phyloP scores from a whole-genome alignment of 2,329 filamentous ascomycete species.

The Stemphylium beticola region DNA sequence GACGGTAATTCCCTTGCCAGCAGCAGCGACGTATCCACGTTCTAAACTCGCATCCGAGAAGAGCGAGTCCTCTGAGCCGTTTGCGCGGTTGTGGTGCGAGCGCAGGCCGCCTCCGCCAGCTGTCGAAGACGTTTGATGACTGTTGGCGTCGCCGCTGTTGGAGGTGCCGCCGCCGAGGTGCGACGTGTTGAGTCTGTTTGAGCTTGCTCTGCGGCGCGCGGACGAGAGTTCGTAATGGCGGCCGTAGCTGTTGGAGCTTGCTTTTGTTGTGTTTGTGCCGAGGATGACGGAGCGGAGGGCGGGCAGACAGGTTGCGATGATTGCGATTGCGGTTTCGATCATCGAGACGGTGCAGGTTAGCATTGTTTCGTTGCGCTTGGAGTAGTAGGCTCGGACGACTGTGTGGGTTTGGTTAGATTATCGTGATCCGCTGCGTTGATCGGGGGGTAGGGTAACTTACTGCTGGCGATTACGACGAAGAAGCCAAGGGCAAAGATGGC shows the following conservation, averaged over 20 bases:
- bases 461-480: constrained; percentile 33
- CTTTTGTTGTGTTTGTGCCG: constrained; percentile 23
- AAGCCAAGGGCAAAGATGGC: constrained; percentile 30
- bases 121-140: background rate
- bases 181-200: constrained; percentile 8
- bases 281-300: constrained; percentile 30
- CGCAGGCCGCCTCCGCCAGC: constrained; percentile 1
- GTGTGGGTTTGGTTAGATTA: constrained; percentile 5
- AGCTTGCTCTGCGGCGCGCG: constrained; percentile 17
- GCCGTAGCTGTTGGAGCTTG: constrained; percentile 26
- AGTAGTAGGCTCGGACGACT: constrained; percentile 33
- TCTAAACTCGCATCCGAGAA: constrained; percentile 6
- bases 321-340: constrained; percentile 44
- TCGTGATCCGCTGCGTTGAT: no score
- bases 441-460: constrained; percentile 3
- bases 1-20: constrained; percentile 15
- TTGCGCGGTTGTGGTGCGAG: constrained; percentile 6
- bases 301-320: constrained; percentile 51
- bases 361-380: constrained; percentile 27
- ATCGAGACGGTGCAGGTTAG: constrained; percentile 33
- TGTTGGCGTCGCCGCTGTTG: background rate
- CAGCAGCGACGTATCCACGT: background rate
- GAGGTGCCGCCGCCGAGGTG: background rate
- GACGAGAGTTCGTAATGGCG: constrained; percentile 32
- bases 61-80: constrained; percentile 24